Base-by-base conservation (phyloP, 1,139 yeast species). In the Taiozyma sp. region DNA sequence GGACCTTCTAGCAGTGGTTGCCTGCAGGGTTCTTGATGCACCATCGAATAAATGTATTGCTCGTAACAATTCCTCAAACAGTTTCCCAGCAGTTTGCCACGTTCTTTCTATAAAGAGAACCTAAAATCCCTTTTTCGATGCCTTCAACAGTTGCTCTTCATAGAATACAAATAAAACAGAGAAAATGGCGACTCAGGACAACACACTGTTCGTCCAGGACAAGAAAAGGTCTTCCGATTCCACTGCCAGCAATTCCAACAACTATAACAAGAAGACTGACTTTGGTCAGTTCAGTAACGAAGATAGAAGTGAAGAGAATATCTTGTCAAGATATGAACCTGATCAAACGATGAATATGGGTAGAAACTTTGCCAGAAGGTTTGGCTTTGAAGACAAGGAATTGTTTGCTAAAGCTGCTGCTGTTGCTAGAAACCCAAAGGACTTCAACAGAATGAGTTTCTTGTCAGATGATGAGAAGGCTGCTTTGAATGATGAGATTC, bases 351-450 rank as follows among this genome's bases (percentile, higher is more conserved):
- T 81, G 75, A 75, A 72, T 53, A 81, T 84, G 81, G 95, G 91
- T 36, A 72, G 84, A 50, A 74, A 75, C 54, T 87, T 84, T 66
- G 91, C 90, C 27, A 63, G 68, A 41, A 77, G 77, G 54, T 71
- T 84, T 60, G 82, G 75, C 7, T 66, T 87, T 60, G 59, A 55
- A 12, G 90, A 85, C 58, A 72, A 76, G 1, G 91, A 84, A 9
- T 68, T 81, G 48, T 84, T 87, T 65, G 81, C 81, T 19, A 74
- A 76, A 45, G 96, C 87, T 23, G 96, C 95, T 2, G 83, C 88
- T 4, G 69, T 86, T 43, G 90, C 96, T 3, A 78, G 90, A 62
- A 69, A 75, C 41, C 91, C 91, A 4, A 65, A 65, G 8, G 80
- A 76, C 4, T 82, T 75, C 66, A 80, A 78, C 58, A 75, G 83